phyloP scores from a whole-genome alignment of 179 eudicot genomes.

The Camellia oleifera region DNA sequence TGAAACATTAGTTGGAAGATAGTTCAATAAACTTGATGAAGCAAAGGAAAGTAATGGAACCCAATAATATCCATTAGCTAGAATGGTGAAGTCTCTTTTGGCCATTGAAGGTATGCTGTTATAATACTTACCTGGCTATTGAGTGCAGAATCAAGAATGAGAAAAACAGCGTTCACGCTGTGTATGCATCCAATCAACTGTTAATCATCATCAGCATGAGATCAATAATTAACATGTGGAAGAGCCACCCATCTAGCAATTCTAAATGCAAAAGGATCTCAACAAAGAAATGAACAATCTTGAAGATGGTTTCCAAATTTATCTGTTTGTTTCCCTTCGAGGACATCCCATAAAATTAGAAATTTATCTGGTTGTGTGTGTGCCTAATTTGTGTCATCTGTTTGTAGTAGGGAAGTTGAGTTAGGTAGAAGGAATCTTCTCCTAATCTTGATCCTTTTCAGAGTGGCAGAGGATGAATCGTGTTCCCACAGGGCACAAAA shows the following conservation, averaged over 20 bases:
- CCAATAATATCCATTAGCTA: background rate
- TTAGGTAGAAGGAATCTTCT: background rate
- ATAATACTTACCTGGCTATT: slow-evolving; percentile 55
- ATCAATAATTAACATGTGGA: background rate
- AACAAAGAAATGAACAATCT: background rate
- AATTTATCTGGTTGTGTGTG: background rate
- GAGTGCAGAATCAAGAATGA: slow-evolving; percentile 59
- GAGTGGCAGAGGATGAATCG: background rate
- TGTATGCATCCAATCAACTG: slow-evolving; percentile 81
- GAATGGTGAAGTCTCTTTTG: background rate
- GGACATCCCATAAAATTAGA: no score
- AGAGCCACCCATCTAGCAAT: background rate
- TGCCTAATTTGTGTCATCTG: background rate
- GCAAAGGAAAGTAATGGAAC: background rate
- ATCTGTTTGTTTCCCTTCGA: background rate
- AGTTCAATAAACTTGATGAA: background rate
- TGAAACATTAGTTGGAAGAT: slow-evolving; percentile 27
- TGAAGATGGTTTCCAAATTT: background rate
- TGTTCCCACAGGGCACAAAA: background rate
- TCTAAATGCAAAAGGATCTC: background rate
- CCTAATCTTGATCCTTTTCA: background rate
- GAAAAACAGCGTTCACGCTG: slow-evolving; percentile 58
- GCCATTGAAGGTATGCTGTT: background rate
- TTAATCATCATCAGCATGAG: slow-evolving; percentile 2
- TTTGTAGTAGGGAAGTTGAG: background rate